Conservation (phyloP, 305 asterid species). For the Fraxinus platypoda region DNA sequence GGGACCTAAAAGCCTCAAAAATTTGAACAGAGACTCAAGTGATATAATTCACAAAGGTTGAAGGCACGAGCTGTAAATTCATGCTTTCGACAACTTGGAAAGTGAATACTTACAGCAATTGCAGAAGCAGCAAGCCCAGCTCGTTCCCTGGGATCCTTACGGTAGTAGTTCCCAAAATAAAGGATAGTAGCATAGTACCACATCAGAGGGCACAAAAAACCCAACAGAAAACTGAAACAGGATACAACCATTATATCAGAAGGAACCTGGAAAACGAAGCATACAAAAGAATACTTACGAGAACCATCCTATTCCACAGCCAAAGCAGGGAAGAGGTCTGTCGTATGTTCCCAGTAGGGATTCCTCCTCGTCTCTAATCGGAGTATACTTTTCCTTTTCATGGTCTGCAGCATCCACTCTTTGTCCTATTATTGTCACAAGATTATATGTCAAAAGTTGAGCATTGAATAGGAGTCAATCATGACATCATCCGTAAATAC, state of each 20-base stretch:
- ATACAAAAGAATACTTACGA: conserved; percentile 36
- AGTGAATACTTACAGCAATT: conserved; percentile 70
- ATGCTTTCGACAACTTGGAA: background rate
- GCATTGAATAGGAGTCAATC: background rate
- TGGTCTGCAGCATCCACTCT: conserved; percentile 36
- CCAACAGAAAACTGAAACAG: conserved; percentile 65
- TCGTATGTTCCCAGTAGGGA: conserved; percentile 72
- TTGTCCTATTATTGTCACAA: background rate
- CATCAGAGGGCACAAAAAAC: conserved; percentile 81
- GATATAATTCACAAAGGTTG: background rate
- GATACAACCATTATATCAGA: background rate
- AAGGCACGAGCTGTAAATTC: background rate
- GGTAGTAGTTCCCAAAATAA: conserved; percentile 83
- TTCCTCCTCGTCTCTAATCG: conserved; percentile 68
- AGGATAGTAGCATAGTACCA: conserved; percentile 94
- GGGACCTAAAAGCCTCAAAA: background rate
- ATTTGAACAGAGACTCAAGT: background rate
- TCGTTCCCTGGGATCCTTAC: conserved; percentile 94
- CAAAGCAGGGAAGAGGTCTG: conserved; percentile 97
- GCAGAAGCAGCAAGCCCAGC: conserved; percentile 99
- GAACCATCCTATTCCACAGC: conserved; percentile 98
- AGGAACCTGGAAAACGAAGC: background rate
- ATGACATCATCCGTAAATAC: background rate
- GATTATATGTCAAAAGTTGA: background rate
- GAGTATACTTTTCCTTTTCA: conserved; percentile 58